These are phyloP conservation scores for Leishmania tarentolae DNA, from an alignment of 208 protist genomes.

Conservation along the genomic window DNA sequence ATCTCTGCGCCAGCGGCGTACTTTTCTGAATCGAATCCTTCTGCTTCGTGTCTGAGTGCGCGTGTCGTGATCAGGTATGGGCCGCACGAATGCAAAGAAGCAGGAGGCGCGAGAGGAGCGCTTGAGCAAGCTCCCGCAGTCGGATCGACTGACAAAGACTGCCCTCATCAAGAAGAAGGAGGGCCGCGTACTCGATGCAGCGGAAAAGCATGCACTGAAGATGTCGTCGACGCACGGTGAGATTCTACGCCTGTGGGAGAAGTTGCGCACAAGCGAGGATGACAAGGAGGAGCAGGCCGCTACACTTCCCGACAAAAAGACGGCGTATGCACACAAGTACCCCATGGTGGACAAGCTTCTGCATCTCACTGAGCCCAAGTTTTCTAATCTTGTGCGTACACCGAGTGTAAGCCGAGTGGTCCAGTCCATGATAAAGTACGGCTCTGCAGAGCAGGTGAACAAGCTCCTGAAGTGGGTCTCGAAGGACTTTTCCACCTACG, in stretches of 20 bases:
- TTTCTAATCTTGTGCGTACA: slow-evolving; percentile 65
- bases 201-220: slow-evolving; percentile 90
- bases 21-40: not conserved
- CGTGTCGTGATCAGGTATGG: slow-evolving; percentile 47
- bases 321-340: slow-evolving; percentile 87
- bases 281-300: slow-evolving; percentile 14
- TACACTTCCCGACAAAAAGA: slow-evolving; percentile 38
- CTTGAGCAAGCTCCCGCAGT: slow-evolving; percentile 68
- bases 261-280: slow-evolving; percentile 59
- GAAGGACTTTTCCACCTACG: slow-evolving; percentile 56
- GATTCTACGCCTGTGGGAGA: slow-evolving; percentile 87
- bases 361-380: slow-evolving; percentile 80
- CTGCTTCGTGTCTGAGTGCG: not conserved
- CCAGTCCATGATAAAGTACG: slow-evolving; percentile 93
- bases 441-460: slow-evolving; percentile 65
- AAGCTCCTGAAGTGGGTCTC: slow-evolving; percentile 62
- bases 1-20: not conserved
- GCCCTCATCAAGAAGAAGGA: slow-evolving; percentile 91
- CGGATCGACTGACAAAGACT: slow-evolving; percentile 73
- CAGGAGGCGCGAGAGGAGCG: slow-evolving; percentile 66
- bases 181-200: slow-evolving; percentile 76
- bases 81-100: slow-evolving; percentile 80
- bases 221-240: slow-evolving; percentile 89
- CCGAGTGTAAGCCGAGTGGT: slow-evolving; percentile 82
- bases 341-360: slow-evolving; percentile 85